phyloP scores from a whole-genome alignment of 2,329 filamentous ascomycete species.

The Venturia oleaginea region DNA sequence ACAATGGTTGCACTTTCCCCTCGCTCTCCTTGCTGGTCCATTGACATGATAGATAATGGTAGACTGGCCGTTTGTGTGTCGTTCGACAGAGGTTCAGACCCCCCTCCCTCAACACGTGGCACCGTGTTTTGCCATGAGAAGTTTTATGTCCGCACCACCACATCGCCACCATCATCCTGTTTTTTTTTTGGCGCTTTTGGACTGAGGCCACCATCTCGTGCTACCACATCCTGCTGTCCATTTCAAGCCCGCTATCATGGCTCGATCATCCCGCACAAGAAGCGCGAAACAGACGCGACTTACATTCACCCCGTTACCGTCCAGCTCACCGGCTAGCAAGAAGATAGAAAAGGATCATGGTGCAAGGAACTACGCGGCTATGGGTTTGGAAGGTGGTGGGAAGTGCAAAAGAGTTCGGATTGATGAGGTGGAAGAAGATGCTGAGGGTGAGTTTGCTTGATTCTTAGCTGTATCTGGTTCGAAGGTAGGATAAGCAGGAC shows the following conservation, averaged over 20 bases:
- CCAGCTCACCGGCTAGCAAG: conserved; percentile 2
- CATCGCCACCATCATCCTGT: neutral
- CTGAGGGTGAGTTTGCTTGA: neutral
- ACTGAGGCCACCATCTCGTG: neutral
- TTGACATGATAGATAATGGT: neutral
- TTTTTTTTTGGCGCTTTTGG: neutral
- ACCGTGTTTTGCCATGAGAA: neutral
- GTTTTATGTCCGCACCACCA: neutral
- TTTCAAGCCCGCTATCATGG: neutral
- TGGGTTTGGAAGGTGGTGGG: neutral
- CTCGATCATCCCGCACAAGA: neutral
- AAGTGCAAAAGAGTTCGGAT: neutral
- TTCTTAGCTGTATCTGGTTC: neutral
- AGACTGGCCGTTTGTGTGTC: too few relatives aligned
- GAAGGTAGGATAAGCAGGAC: neutral
- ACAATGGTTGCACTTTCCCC: neutral
- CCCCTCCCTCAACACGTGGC: neutral
- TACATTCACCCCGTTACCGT: conserved; percentile 8
- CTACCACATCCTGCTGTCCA: neutral
- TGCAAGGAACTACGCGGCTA: neutral
- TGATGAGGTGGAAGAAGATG: neutral
- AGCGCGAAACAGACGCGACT: conserved; percentile 10
- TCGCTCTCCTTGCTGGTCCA: neutral
- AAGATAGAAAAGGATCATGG: conserved; percentile 8
- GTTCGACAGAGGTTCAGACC: too few relatives aligned